phyloP scores from a whole-genome alignment of 257 asterid species.

The Solanum paucissectum region DNA sequence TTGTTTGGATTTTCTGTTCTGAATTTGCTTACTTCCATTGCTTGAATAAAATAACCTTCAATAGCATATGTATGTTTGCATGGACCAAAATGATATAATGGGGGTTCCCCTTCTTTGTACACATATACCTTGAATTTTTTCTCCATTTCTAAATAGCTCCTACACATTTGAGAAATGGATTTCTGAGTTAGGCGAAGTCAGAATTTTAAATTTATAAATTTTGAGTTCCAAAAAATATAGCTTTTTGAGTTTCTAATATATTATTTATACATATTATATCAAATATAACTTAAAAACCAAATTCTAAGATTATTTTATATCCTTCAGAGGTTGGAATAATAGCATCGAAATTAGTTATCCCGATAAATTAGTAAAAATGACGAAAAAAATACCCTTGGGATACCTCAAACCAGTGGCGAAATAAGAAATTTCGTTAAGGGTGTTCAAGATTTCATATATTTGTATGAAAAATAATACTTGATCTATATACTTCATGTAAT shows the following conservation, averaged over 20 bases:
- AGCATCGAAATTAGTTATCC: background rate
- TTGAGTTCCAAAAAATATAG: too few species aligned
- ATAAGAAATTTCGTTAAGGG: background rate
- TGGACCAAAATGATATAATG: conserved; percentile 62
- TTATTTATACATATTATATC: background rate
- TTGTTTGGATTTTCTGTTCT: conserved; percentile 40
- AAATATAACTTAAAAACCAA: background rate
- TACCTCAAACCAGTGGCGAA: too few species aligned
- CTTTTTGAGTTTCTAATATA: background rate
- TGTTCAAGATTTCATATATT: background rate
- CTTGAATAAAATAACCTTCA: conserved; percentile 51
- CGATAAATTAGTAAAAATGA: background rate
- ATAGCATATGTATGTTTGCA: conserved; percentile 51
- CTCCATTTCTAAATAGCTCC: conserved; percentile 72
- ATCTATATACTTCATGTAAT: background rate
- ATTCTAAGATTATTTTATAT: background rate
- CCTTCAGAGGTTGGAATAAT: rapidly evolving
- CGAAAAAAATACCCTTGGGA: background rate
- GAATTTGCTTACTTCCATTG: conserved; percentile 35
- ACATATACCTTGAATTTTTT: conserved; percentile 41
- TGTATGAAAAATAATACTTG: background rate
- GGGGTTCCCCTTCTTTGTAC: conserved; percentile 71
- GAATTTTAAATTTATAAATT: too few species aligned
- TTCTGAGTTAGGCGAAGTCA: rapidly evolving
- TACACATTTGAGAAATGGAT: background rate